phyloP scores from a whole-genome alignment of 768 basidiomycete genomes.

The Trametes sanguinea region DNA sequence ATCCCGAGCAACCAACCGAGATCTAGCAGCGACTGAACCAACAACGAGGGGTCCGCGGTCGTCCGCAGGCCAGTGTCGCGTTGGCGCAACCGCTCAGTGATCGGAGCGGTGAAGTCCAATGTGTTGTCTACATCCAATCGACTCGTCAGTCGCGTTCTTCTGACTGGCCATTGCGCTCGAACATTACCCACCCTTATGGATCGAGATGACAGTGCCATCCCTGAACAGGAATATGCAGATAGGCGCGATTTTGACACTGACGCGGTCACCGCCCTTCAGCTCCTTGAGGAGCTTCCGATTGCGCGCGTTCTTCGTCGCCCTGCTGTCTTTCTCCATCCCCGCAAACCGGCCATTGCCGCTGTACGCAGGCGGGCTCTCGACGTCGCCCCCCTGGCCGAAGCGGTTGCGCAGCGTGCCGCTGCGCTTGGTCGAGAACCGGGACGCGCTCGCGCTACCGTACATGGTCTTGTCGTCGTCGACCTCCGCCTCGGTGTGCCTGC shows the following conservation, averaged over 20 bases:
- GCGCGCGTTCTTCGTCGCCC: conserved; percentile 26
- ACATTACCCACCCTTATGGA: conserved; percentile 9
- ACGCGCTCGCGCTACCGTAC: conserved; percentile 29
- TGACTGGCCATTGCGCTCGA: not conserved
- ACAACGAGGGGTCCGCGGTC: conserved; percentile 65
- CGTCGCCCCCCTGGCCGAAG: conserved; percentile 13
- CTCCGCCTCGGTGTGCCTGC: conserved; percentile 30
- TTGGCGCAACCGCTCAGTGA: conserved; percentile 56
- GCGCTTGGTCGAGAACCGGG: conserved; percentile 29
- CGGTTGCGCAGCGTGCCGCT: conserved; percentile 15
- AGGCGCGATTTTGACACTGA: conserved; percentile 60
- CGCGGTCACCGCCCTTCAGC: conserved; percentile 56
- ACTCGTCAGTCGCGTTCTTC: not conserved
- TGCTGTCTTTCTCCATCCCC: conserved; percentile 6
- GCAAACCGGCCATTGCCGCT: conserved; percentile 2
- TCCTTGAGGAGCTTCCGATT: conserved; percentile 35
- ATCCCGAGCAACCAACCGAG: conserved; percentile 33
- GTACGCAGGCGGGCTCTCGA: conserved; percentile 17
- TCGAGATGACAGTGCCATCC: conserved; percentile 47
- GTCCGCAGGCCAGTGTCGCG: conserved; percentile 61
- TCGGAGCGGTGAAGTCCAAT: conserved; percentile 54
- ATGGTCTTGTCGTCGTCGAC: conserved; percentile 35
- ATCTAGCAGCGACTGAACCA: conserved; percentile 72
- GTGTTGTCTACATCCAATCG: conserved; percentile 35
- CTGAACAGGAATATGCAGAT: conserved; percentile 70